Percentiles rank a stretch among this genome's conserved stretches.
phyloP scores from a whole-genome alignment of 2,329 filamentous ascomycete species.

The Pyricularia sp. region DNA sequence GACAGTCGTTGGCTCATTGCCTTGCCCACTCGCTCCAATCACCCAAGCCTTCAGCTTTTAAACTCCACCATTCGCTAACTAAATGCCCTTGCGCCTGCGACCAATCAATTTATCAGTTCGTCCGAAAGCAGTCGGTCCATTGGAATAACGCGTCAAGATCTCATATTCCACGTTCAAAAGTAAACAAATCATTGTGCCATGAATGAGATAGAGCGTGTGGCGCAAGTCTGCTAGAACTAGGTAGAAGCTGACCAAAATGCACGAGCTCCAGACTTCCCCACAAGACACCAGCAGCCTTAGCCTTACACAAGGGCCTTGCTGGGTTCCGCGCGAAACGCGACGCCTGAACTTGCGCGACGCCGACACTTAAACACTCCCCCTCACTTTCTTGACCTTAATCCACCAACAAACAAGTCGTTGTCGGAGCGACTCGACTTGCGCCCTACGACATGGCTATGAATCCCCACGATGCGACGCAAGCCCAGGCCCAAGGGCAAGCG shows the following conservation, averaged over 20 bases:
- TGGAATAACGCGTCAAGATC: neutral
- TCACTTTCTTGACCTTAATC: neutral
- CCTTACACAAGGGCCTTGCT: neutral
- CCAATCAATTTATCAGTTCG: constrained; percentile 15
- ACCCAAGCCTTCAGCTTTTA: constrained; percentile 6
- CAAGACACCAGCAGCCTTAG: neutral
- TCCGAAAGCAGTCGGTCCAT: constrained; percentile 1
- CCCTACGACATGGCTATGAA: constrained; percentile 32
- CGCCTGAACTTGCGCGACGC: neutral
- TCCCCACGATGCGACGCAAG: constrained; percentile 35
- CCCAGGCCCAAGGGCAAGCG: constrained; percentile 43
- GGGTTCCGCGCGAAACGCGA: neutral
- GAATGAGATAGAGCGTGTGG: neutral
- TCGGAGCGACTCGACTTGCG: neutral
- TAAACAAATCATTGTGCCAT: constrained; percentile 1
- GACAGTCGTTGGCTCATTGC: neutral
- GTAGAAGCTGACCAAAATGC: neutral
- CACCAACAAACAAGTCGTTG: neutral
- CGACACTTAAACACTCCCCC: neutral
- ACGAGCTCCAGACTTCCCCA: neutral
- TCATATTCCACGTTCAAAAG: neutral
- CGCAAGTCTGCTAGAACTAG: neutral
- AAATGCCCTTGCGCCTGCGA: constrained; percentile 8
- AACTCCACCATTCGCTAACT: constrained; percentile 19
- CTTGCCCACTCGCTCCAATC: constrained; percentile 1